A percentile compares a stretch with the other conserved stretches of the same genome.
phyloP scores from a whole-genome alignment of 1,139 yeast genomes.

The Suhomyces ambrosiae region DNA sequence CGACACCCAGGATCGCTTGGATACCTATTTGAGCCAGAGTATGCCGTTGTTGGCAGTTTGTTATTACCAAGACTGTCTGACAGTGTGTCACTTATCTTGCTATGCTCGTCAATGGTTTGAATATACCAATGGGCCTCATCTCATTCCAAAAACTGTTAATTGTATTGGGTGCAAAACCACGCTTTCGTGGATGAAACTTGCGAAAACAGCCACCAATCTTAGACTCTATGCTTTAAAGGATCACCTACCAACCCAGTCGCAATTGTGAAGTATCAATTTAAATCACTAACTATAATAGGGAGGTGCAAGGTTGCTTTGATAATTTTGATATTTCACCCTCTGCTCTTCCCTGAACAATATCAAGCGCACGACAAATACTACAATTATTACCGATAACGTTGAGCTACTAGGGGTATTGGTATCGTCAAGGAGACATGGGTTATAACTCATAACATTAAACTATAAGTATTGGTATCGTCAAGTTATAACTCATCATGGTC shows the following conservation, averaged over 20 bases:
- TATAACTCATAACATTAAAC: too few relatives aligned
- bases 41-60: slow-evolving; percentile 38
- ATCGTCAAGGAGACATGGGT: too few relatives aligned
- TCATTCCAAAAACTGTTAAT: slow-evolving; percentile 7
- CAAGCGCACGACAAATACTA: too few relatives aligned
- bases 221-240: slow-evolving; percentile 14
- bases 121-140: slow-evolving; percentile 17
- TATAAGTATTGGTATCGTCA: too few relatives aligned
- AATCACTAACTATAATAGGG: too few relatives aligned
- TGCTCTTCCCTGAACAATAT: too few relatives aligned
- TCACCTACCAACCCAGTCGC: slow-evolving; percentile 1
- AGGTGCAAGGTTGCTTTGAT: too few relatives aligned
- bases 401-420: too few relatives aligned
- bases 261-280: too few relatives aligned
- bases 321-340: too few relatives aligned
- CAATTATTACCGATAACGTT: too few relatives aligned
- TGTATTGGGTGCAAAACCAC: slow-evolving; percentile 10
- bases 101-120: slow-evolving; percentile 26
- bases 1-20: background rate
- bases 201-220: slow-evolving; percentile 13
- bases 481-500: slow-evolving; percentile 37
- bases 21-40: background rate
- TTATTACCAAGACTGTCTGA: slow-evolving; percentile 31
- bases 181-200: slow-evolving; percentile 11
- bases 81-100: slow-evolving; percentile 48